Percentiles rank a stretch among this genome's conserved stretches.
phyloP scores from a whole-genome alignment of 2,329 filamentous ascomycete genomes.

The Didymella pinodella region DNA sequence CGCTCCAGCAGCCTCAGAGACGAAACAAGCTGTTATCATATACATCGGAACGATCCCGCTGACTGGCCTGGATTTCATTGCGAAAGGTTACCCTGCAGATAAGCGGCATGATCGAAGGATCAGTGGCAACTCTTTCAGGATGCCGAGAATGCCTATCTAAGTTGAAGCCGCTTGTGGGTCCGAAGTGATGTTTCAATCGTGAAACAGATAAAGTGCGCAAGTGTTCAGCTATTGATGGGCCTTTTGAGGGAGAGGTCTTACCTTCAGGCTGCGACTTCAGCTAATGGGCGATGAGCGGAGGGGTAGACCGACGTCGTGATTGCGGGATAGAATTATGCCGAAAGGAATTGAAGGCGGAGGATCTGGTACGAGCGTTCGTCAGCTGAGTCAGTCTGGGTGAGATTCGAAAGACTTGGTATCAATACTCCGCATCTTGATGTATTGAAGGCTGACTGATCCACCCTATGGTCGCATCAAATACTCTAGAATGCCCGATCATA shows the following conservation, averaged over 20 bases:
- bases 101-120: neutral
- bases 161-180: neutral
- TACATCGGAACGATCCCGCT: neutral
- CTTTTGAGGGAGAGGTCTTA: neutral
- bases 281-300: neutral
- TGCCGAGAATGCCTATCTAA: conserved; percentile 7
- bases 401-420: neutral
- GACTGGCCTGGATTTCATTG: neutral
- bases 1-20: neutral
- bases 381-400: neutral
- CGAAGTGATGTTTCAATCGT: neutral
- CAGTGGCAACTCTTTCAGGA: conserved; percentile 1
- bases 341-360: neutral
- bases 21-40: neutral
- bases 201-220: neutral
- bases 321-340: neutral
- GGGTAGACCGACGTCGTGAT: neutral
- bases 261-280: neutral
- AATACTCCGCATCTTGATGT: too few species aligned
- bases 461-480: too few species aligned
- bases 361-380: neutral
- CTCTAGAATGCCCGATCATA: too few species aligned
- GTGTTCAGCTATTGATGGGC: neutral
- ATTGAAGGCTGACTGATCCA: too few species aligned
- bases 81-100: neutral